These are phyloP conservation scores for Thermothelomyces thermophilus DNA, from an alignment of 2,329 filamentous ascomycete species.

Conservation along the genomic window DNA sequence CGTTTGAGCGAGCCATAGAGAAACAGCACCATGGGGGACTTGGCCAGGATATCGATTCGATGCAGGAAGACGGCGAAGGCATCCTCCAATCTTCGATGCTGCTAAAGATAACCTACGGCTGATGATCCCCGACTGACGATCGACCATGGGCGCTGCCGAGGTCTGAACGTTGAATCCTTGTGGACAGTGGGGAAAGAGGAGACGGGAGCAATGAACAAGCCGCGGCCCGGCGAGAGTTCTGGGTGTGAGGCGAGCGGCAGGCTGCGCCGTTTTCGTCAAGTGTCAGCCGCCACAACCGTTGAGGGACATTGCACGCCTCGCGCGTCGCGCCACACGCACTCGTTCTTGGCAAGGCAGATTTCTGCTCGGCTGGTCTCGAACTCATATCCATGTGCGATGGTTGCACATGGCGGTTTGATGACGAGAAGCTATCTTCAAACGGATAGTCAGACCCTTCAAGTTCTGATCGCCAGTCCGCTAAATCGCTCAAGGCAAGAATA, in stretches of 20 bases:
- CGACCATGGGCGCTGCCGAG: slow-evolving; percentile 9
- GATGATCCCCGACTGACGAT: slow-evolving; percentile 7
- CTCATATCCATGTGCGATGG: not conserved
- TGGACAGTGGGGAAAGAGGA: slow-evolving; percentile 5
- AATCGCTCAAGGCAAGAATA: too few species aligned
- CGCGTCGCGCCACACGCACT: not conserved
- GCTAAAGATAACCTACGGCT: slow-evolving; percentile 25
- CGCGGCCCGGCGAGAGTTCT: not conserved
- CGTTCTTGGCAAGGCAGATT: slow-evolving; percentile 22
- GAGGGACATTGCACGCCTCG: slow-evolving; percentile 4
- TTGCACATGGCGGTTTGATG: not conserved
- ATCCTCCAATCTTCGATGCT: slow-evolving; percentile 13
- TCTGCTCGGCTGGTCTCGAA: not conserved
- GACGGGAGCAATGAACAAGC: too few species aligned
- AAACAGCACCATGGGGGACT: slow-evolving; percentile 5
- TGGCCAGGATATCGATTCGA: slow-evolving; percentile 11
- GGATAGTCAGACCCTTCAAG: too few species aligned
- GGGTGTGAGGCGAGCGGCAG: not conserved
- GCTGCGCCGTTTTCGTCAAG: not conserved
- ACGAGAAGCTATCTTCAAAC: too few species aligned
- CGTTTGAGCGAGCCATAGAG: slow-evolving; percentile 9
- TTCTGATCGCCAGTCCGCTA: too few species aligned
- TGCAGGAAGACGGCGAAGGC: slow-evolving; percentile 16
- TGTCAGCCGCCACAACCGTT: slow-evolving; percentile 6
- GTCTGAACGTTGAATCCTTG: slow-evolving; percentile 8